These are phyloP conservation scores for Trebouxia sp. DNA, from an alignment of 139 green algal species.

Conservation along the genomic window DNA sequence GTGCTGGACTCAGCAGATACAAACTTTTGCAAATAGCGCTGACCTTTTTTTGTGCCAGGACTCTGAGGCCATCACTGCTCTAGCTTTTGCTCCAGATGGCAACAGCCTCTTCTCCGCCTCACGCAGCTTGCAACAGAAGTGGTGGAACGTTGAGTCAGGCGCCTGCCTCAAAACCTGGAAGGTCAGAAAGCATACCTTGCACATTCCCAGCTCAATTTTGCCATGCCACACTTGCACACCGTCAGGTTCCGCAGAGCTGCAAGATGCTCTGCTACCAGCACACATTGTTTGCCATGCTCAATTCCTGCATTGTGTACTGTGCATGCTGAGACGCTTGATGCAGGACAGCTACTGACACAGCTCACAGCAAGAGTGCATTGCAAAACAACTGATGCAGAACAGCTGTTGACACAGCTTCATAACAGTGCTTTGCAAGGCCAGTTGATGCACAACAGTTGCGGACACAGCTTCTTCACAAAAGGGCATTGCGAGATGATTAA, in stretches of 20 bases:
- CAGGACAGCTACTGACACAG: background rate
- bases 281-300: too few relatives aligned
- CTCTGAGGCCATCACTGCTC: slow-evolving; percentile 83
- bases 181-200: too few relatives aligned
- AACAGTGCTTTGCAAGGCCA: background rate
- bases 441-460: background rate
- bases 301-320: too few relatives aligned
- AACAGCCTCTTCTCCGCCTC: slow-evolving; percentile 73
- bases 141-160: slow-evolving; percentile 60
- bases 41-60: slow-evolving; percentile 57
- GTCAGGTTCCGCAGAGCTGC: too few relatives aligned
- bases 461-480: background rate
- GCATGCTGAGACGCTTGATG: too few relatives aligned
- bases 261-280: too few relatives aligned
- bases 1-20: background rate
- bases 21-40: too few relatives aligned
- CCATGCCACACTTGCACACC: too few relatives aligned
- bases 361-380: background rate
- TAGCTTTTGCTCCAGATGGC: slow-evolving; percentile 78
- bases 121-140: slow-evolving; percentile 70
- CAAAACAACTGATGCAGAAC: background rate
- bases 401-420: background rate
- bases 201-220: too few relatives aligned
- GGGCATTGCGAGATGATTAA: background rate
- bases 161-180: slow-evolving; percentile 3